A percentile compares a stretch with the other conserved stretches of the same genome.
Evolutionary conservation across 495 filamentous ascomycete species (phyloP).

Genomic region (Hyaloscypha finlandica): DNA sequence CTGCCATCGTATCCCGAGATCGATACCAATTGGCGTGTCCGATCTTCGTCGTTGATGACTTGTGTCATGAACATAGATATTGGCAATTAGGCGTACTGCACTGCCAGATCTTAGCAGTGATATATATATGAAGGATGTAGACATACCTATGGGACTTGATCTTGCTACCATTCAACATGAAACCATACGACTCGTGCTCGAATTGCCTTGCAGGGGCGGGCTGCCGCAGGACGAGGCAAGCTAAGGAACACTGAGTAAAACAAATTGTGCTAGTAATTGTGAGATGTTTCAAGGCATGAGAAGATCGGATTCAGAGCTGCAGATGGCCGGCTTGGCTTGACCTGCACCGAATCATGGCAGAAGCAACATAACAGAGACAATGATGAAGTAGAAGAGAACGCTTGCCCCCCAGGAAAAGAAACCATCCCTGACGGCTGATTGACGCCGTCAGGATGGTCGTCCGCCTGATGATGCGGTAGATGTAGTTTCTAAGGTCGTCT

Average conservation of each 20-base stretch:
- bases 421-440: no score
- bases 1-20: not conserved
- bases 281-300: constrained; percentile 1
- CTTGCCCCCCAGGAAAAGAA: no score
- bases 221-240: not conserved
- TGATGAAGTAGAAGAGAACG: not conserved
- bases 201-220: not conserved
- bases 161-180: not conserved
- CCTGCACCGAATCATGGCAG: not conserved
- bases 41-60: not conserved
- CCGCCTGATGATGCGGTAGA: not conserved
- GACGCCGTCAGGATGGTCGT: not conserved
- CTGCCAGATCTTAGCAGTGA: not conserved
- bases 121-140: not conserved
- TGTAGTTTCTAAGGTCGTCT: not conserved
- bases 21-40: not conserved
- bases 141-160: not conserved
- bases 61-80: not conserved
- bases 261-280: constrained; percentile 10
- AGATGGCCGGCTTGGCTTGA: not conserved
- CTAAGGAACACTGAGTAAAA: not conserved
- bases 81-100: not conserved
- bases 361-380: not conserved
- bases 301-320: not conserved
- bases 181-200: not conserved